phyloP scores from a whole-genome alignment of 192 early-diverging fungal species.

The Glomus cerebriforme region DNA sequence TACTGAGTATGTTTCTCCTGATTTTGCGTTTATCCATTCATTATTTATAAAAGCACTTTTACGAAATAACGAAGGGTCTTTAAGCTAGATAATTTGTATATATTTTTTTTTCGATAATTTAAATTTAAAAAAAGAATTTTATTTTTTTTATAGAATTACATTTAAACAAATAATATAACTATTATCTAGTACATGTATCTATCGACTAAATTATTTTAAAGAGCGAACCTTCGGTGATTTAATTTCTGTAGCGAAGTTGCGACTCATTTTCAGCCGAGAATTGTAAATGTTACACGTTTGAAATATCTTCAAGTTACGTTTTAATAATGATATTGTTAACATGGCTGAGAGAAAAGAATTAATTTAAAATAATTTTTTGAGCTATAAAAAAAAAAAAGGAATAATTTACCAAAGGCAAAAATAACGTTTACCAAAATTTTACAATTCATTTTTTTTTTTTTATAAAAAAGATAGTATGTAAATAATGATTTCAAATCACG shows the following conservation, averaged over 20 bases:
- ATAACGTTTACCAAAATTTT: too few species aligned
- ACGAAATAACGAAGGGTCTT: slow-evolving; percentile 60
- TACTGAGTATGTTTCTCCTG: slow-evolving; percentile 54
- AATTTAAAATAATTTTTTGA: too few species aligned
- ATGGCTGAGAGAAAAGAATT: too few species aligned
- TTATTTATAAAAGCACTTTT: slow-evolving; percentile 60
- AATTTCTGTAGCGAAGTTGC: neutral
- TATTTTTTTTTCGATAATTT: neutral
- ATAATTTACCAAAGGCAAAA: too few species aligned
- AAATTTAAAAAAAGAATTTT: neutral
- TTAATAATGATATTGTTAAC: neutral
- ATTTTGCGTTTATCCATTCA: slow-evolving; percentile 52
- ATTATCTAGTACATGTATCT: too few species aligned
- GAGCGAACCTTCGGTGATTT: neutral
- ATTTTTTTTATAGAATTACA: too few species aligned
- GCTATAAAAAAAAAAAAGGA: too few species aligned
- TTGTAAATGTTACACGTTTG: neutral
- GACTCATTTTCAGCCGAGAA: neutral
- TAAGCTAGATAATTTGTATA: slow-evolving; percentile 46
- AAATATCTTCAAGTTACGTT: neutral
- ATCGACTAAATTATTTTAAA: neutral
- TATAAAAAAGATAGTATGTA: too few species aligned
- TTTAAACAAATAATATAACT: neutral
- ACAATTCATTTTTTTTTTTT: too few species aligned
- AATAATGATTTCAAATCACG: too few species aligned